Base-by-base conservation (phyloP, 176 grass and related monocot genomes). In the Musa schizocarpa region DNA sequence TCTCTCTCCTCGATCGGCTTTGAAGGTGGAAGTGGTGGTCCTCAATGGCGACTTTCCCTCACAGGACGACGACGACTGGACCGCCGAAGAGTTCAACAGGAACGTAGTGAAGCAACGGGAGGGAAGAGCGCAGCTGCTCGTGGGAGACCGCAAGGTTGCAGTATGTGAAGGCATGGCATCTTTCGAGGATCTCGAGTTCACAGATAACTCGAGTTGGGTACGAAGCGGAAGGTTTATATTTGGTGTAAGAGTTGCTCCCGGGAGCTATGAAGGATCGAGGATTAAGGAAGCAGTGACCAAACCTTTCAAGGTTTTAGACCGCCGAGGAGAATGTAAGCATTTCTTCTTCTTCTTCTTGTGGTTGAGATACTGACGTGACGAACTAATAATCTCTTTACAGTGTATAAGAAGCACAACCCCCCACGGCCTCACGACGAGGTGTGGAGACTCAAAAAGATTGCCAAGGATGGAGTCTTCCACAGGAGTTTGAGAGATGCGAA, bases 151-250 rank as follows among this genome's bases (percentile, higher is more conserved):
- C 13, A 82, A 78, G 11, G 21, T 87, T n/a, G 69, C 21, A 12
- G 69, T 92, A 65, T 68, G 68, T 64, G 22, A 78, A 27, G 89
- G 89, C 3, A 75, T 65, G 34, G 77, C 82, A 1, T 48, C 25
- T 21, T 29, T 92, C 2, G 0, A 2, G 1, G 52, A 52, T 0
- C 76, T 76, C 48, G 79, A 65, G 43, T 92, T 88, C 50, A 34
- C 69, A 0, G 89, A 92, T 70, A 92, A 88, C 13, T 92, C 89
- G 2, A 85, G 71, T 11, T 88, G 87, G 74, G 80, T 9, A 10
- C 83, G 80, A 52, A 80, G 76, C 29, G 48, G 83, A 0, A 80
- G 78, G 70, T 88, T 88, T 58, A 82, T 76, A 51, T 82, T 92
- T 54, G 89, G 83, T 23, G 85, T 74, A 12, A 88, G 21, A 76